A percentile compares a stretch with the other conserved stretches of the same genome.
Evolutionary conservation across 164 flowering plant genomes (phyloP).

Genomic region (Umbilicus rupestris): DNA sequence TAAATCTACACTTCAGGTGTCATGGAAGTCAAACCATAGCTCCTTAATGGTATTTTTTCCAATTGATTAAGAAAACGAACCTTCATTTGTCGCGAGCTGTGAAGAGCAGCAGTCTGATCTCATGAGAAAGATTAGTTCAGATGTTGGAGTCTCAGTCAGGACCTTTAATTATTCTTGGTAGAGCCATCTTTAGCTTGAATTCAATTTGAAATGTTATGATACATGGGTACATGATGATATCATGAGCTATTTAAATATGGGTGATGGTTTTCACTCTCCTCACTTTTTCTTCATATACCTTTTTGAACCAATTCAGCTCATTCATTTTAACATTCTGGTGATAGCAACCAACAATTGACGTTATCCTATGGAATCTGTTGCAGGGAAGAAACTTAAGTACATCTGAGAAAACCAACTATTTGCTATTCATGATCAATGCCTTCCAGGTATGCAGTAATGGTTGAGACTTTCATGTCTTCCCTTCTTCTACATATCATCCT

Average conservation of each 20-base stretch:
- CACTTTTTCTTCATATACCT: not conserved
- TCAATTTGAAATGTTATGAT: not conserved
- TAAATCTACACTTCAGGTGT: not conserved
- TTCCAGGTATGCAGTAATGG: slow-evolving; percentile 56
- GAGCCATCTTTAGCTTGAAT: not conserved
- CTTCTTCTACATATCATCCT: not conserved
- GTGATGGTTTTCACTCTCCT: not conserved
- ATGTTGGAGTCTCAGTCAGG: not conserved
- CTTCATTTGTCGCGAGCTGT: not conserved
- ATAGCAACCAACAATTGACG: not conserved
- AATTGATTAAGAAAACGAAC: not conserved
- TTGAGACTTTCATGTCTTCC: too few relatives aligned
- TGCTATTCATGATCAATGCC: slow-evolving; percentile 93
- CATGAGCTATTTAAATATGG: not conserved
- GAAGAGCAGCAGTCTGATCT: not conserved
- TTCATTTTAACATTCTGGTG: not conserved
- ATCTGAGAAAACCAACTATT: slow-evolving; percentile 92
- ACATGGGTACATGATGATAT: not conserved
- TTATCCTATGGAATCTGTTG: slow-evolving; percentile 8
- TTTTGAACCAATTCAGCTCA: not conserved
- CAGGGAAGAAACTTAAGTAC: slow-evolving; percentile 61
- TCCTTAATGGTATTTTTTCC: not conserved
- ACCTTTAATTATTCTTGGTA: not conserved
- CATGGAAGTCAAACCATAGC: too few relatives aligned
- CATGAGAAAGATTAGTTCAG: not conserved